Evolutionary conservation across 208 protist genomes (phyloP).

Genomic region (Leishmania guyanensis): DNA sequence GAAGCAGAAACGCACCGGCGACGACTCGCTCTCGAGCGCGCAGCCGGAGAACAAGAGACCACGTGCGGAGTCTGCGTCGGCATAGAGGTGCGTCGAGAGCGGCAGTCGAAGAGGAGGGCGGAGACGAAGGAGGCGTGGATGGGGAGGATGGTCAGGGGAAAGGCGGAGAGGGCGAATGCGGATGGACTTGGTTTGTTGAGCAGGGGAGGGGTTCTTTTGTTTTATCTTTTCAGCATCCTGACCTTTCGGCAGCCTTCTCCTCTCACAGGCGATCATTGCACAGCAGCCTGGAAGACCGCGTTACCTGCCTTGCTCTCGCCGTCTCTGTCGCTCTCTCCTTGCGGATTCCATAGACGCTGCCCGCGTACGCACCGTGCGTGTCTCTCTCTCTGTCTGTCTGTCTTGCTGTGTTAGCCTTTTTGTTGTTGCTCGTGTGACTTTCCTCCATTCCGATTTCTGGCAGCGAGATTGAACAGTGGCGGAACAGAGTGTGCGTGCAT

Average conservation of each 20-base stretch:
- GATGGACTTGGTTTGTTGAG: not conserved
- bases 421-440: not conserved
- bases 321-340: not conserved
- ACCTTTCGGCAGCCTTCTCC: not conserved
- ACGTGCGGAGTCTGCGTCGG: slow-evolving; percentile 26
- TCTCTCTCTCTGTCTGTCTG: not conserved
- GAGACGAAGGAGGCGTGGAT: not conserved
- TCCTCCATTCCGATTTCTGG: not conserved
- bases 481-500: not conserved
- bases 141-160: not conserved
- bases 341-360: not conserved
- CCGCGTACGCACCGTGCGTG: not conserved
- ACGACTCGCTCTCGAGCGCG: slow-evolving; percentile 22
- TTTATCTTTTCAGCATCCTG: not conserved
- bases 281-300: not conserved
- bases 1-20: slow-evolving; percentile 59
- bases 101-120: not conserved
- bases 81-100: slow-evolving; percentile 12
- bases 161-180: not conserved
- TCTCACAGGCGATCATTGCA: not conserved
- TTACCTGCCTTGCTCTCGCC: not conserved
- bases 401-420: not conserved
- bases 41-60: slow-evolving; percentile 37
- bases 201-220: not conserved
- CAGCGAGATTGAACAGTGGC: not conserved